phyloP scores from a whole-genome alignment of 192 early-diverging fungal genomes.

The Entomortierella lignicola region DNA sequence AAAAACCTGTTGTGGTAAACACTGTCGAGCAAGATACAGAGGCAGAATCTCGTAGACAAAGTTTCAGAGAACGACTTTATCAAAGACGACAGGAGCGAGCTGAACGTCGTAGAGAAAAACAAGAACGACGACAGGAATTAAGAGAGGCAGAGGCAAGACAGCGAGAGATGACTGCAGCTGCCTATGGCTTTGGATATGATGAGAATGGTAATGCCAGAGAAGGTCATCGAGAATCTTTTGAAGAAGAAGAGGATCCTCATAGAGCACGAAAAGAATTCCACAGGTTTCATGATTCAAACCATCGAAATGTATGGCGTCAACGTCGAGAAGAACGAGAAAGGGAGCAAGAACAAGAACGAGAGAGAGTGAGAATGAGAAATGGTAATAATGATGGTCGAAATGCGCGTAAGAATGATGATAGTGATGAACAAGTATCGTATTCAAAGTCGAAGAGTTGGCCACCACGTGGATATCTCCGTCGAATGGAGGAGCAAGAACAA shows the following conservation, averaged over 20 bases:
- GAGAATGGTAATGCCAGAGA: too few relatives aligned
- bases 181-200: constrained; percentile 10
- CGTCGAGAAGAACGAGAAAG: constrained; percentile 3
- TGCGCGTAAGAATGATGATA: neutral
- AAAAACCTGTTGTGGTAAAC: neutral
- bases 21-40: neutral
- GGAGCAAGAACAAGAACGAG: neutral
- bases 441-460: constrained; percentile 15
- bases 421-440: neutral
- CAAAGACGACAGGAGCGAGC: constrained; percentile 10
- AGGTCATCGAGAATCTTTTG: neutral
- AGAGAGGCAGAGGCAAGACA: constrained; percentile 25
- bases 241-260: constrained; percentile 6
- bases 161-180: constrained; percentile 19
- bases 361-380: neutral
- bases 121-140: constrained; percentile 20
- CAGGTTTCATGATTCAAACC: constrained; percentile 5
- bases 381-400: neutral
- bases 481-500: constrained; percentile 24
- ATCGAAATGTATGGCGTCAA: constrained; percentile 6
- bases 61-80: constrained; percentile 14
- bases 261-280: neutral
- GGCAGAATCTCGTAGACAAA: neutral
- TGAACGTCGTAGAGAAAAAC: constrained; percentile 3
- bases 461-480: constrained; percentile 22